Conservation (phyloP, 139 green algal species). For the Haematococcus lacustris region DNA sequence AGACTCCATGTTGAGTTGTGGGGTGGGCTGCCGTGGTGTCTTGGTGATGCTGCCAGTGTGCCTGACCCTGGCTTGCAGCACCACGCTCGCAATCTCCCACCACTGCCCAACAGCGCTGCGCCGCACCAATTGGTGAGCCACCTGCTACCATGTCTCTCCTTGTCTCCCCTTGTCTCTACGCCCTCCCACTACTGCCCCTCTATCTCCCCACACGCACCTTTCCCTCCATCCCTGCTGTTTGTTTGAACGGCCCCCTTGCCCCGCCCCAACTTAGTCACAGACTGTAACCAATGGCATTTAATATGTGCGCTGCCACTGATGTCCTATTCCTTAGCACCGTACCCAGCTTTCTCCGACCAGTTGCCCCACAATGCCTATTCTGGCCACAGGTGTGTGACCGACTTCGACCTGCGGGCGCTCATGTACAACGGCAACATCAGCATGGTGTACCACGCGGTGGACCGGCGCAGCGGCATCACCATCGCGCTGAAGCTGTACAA, state of each 20-base stretch:
- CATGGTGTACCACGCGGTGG: conserved; percentile 44
- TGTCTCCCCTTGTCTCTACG: neutral
- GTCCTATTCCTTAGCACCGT: too few relatives aligned
- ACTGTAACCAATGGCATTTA: neutral
- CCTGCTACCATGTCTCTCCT: neutral
- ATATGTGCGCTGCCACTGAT: neutral
- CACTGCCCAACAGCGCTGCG: conserved; percentile 15
- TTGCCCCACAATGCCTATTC: neutral
- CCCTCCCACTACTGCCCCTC: neutral
- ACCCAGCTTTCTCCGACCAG: too few relatives aligned
- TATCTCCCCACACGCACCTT: too few relatives aligned
- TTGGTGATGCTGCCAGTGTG: neutral
- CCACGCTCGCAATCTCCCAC: conserved; percentile 6
- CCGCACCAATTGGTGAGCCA: conserved; percentile 3
- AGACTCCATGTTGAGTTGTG: too few relatives aligned
- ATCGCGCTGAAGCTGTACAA: conserved; percentile 58
- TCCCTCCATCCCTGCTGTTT: neutral
- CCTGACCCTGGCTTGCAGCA: conserved; percentile 7
- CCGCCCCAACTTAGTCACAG: neutral
- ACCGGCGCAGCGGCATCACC: conserved; percentile 35
- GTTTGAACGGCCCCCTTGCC: neutral
- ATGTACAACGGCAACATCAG: conserved; percentile 43
- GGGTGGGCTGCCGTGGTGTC: too few relatives aligned
- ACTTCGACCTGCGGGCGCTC: conserved; percentile 40
- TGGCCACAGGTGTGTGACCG: conserved; percentile 24